Evolutionary conservation across 1,284 basidiomycete genomes (phyloP).

Genomic region (Malassezia nana): DNA sequence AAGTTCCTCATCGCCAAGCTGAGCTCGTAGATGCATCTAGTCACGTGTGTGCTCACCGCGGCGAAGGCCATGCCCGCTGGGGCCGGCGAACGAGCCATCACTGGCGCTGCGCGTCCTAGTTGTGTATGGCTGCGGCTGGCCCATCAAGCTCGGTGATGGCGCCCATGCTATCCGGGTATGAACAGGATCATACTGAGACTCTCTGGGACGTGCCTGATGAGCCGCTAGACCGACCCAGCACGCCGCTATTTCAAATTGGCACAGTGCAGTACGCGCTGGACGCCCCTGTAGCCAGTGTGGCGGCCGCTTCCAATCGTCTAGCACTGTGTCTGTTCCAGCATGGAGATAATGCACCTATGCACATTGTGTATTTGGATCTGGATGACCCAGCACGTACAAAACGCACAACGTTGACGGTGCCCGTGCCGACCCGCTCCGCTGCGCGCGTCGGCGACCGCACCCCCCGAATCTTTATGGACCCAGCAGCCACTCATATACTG

Average conservation of each 20-base stretch:
- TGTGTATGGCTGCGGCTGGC: not conserved
- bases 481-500: constrained; percentile 78
- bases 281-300: constrained; percentile 36
- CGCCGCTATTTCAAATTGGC: constrained; percentile 43
- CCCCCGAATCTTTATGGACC: constrained; percentile 55
- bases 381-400: constrained; percentile 38
- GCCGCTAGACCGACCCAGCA: not conserved
- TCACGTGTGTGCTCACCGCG: not conserved
- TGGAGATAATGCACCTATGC: constrained; percentile 22
- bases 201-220: not conserved
- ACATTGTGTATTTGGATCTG: constrained; percentile 41
- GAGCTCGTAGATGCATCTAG: constrained; percentile 4
- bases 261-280: constrained; percentile 44
- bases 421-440: constrained; percentile 22
- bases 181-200: not conserved
- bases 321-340: constrained; percentile 33
- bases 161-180: not conserved
- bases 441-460: constrained; percentile 13
- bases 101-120: too few relatives aligned
- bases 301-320: constrained; percentile 40
- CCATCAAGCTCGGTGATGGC: not conserved
- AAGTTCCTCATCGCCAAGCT: constrained; percentile 39
- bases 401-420: constrained; percentile 39
- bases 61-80: not conserved
- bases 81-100: not conserved